Base-by-base conservation (phyloP, 2,329 filamentous ascomycete species). In the Colletotrichum sidae region DNA sequence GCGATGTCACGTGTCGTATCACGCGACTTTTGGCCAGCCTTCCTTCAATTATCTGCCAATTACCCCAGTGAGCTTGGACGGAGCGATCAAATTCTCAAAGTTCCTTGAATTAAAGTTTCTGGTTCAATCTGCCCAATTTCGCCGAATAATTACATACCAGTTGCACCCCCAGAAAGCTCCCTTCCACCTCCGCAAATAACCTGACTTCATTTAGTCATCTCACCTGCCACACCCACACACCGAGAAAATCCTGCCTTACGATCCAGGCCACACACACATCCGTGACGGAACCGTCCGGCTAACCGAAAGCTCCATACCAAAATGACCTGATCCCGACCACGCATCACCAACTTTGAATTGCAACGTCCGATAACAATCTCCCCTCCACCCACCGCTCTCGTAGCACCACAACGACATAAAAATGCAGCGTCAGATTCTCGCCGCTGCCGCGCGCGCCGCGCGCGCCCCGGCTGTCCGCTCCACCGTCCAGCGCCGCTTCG, bases 401-500 rank as follows among this genome's bases (percentile, higher is more conserved):
- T 25, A 39, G 44, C 60, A 59, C 62, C 67, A 46, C 55, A 68
- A 67, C 67, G 69, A 73, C 72, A 72, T n/a, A 34, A 85, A 76
- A 64, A 93, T 93, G 91, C 85, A 88, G 78, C 87, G 88, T 78
- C 83, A 84, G 72, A 76, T 88, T 70, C 75, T 88, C 76, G 89
- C 89, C 75, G 79, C 84, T 68, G 82, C 87, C 70, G 88, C 89
- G 83, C 90, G 90, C 80, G 80, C 87, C 72, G 79, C 83, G 71
- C 87, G 87, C 75, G 80, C 79, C 69, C 79, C 84, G 69, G 80
- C 83, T 73, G 41, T 49, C 44, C 87, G 87, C 75, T 80, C 79
- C 69, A 80, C 84, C 69, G 77, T 87, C 72, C 91, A 92, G 84
- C 89, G 92, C 79, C 90, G 90, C 73, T 86, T 93, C 74, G 90